A percentile compares a stretch with the other conserved stretches of the same genome.
phyloP scores from a whole-genome alignment of 257 asterid genomes.

The Echites panduratus region DNA sequence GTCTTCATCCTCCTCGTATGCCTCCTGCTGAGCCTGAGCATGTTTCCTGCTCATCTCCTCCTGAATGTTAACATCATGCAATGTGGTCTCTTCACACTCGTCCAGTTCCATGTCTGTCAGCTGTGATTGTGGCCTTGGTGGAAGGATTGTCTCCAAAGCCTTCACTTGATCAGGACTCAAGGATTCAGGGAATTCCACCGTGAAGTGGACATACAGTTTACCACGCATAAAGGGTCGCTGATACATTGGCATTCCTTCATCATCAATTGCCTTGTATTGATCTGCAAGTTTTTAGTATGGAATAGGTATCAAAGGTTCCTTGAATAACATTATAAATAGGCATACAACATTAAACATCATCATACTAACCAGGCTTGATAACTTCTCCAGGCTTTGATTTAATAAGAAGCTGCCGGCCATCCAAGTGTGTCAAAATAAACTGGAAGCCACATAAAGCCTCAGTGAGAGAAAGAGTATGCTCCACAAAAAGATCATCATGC shows the following conservation, averaged over 20 bases:
- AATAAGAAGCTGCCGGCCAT: conserved; percentile 55
- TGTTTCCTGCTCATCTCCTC: conserved; percentile 67
- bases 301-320: neutral
- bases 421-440: conserved; percentile 52
- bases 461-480: conserved; percentile 48
- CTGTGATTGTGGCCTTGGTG: conserved; percentile 37
- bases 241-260: conserved; percentile 69
- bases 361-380: conserved; percentile 53
- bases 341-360: too few relatives aligned
- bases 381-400: conserved; percentile 64
- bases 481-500: conserved; percentile 60
- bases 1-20: conserved; percentile 63
- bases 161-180: conserved; percentile 39
- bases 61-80: conserved; percentile 62
- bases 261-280: conserved; percentile 56
- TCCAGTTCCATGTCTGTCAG: conserved; percentile 63
- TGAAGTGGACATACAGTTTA: conserved; percentile 50
- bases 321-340: too few relatives aligned
- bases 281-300: conserved; percentile 20
- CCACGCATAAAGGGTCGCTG: conserved; percentile 65
- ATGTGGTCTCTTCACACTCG: conserved; percentile 71
- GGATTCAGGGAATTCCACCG: conserved; percentile 54
- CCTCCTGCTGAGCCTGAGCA: conserved; percentile 55
- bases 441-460: conserved; percentile 73
- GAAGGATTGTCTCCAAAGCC: conserved; percentile 40